Base-by-base conservation (phyloP, 2,329 filamentous ascomycete species). In the Fusarium sp. region DNA sequence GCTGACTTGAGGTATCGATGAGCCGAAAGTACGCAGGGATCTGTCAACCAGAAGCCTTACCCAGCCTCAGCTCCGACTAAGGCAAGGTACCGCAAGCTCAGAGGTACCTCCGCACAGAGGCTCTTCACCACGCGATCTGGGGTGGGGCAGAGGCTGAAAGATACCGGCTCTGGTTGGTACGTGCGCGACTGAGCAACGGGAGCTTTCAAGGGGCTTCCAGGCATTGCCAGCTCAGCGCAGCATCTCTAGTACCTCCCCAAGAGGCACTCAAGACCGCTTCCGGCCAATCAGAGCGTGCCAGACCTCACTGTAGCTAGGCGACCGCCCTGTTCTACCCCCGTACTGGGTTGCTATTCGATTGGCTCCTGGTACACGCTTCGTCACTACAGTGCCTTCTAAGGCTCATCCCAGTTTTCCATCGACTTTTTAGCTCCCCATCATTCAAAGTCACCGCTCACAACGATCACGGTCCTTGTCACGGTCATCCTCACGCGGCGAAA, bases 361-460 rank as follows among this genome's bases (percentile, higher is more conserved):
- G 73, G 75, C 75, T 76, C 73, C 71, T 68, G 65, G 66, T 50
- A 69, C 77, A 79, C 70, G 74, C 77, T 78, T 79, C 77, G 76
- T 79, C 77, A 77, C 77, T 79, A 54, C 62, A 47, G 42, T 47
- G 20, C 59, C 69, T 70, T 74, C 64, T 52, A 66, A 69, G 66
- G 57, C 66, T 64, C 71, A 74, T 74, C 71, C 71, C 71, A 69
- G 69, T 70, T 75, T 75, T 75, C 42, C 42, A 47, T 47, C 70
- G 75, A 35, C 45, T 69, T 69, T 66, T 66, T 69, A 68, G 62
- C 66, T 68, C 54, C 45, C 66, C 61, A 36, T 64, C 71, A 67
- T 71, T 61, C 63, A 74, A 78, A 75, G 68, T 68, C 67, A 79
- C 69, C 75, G 73, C 70, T 74, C 63, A 64, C 75, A 75, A 68